Evolutionary conservation across 1,139 yeast genomes (phyloP).

Genomic region (Groenewaldozyma sp.): DNA sequence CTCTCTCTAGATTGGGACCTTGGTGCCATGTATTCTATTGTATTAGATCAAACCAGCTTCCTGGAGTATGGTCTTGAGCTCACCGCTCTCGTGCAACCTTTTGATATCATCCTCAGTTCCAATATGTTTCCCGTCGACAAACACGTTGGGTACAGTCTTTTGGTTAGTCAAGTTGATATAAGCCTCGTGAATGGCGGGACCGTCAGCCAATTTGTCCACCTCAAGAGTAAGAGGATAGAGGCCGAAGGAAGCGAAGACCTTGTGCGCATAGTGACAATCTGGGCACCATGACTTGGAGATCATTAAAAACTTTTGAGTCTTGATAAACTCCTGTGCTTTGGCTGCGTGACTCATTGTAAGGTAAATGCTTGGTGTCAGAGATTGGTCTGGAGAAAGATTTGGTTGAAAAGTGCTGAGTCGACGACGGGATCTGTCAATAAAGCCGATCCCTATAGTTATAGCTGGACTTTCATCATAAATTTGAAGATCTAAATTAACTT

Average conservation of each 20-base stretch:
- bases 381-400: too few relatives aligned
- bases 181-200: slow-evolving; percentile 47
- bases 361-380: too few relatives aligned
- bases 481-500: too few relatives aligned
- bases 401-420: too few relatives aligned
- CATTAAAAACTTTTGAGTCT: slow-evolving; percentile 43
- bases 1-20: neutral
- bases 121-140: slow-evolving; percentile 47
- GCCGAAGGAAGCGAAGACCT: slow-evolving; percentile 43
- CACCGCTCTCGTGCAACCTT: slow-evolving; percentile 20
- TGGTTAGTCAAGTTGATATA: slow-evolving; percentile 52
- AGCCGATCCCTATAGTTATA: too few relatives aligned
- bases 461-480: too few relatives aligned
- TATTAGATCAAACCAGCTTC: slow-evolving; percentile 13
- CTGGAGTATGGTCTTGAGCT: slow-evolving; percentile 20
- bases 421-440: too few relatives aligned
- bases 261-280: slow-evolving; percentile 57
- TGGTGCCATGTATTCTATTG: neutral
- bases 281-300: slow-evolving; percentile 72
- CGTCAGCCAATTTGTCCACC: slow-evolving; percentile 52
- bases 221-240: slow-evolving; percentile 51
- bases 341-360: slow-evolving; percentile 8
- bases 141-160: slow-evolving; percentile 66
- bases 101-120: slow-evolving; percentile 23
- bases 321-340: slow-evolving; percentile 39